Evolutionary conservation across 2,329 filamentous ascomycete genomes (phyloP), one percentile per base, ranked within the genome.

Genomic region (Paecilomyces sp.): DNA sequence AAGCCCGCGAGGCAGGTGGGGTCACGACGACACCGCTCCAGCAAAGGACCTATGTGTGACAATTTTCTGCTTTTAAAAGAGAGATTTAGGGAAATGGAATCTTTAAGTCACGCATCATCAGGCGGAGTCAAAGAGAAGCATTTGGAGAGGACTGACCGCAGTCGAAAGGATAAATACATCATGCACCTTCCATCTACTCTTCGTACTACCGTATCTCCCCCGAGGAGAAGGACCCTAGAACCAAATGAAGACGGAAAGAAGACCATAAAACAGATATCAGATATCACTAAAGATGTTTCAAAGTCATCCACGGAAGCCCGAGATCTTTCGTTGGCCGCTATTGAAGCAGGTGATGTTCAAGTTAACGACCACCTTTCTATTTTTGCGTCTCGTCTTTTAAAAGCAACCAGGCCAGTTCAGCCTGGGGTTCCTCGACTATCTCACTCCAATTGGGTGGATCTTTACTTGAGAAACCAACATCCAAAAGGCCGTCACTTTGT

Each of bases 401-500:
- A 67, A 50, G 63, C 51, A 15, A 25, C 51, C 22, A 5, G 22
- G 25, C 59, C 68, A 11, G 57, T 59, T 8, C 6, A 63, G 3
- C 25, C 58, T 11, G 56, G 58, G 8, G 58, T 65, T 3, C 72
- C 75, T 22, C 72, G 72, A 18, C 67, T 83, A 3, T 63, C 71
- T 1, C 76, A 82, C 24, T 33, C 69, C 1, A 70, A 74, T 1
- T 84, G 80, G 70, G 61, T 68, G 25, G 66, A 73, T 2, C 68
- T 84, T 1, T 85, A 84, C 66, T 65, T 67, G n/a, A 70, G 75
- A 11, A 83, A 82, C 63, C 70, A 77, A 56, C 72, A 79, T 59
- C 58, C 69, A 0, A 61, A 78, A 52, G 82, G 82, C 8, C 71
- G 72, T 24, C 85, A 87, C 69, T 90, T 90, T 67, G 83, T 90